A percentile compares a stretch with the other conserved stretches of the same genome.
Evolutionary conservation across 1,284 basidiomycete genomes (phyloP).

Genomic region (Cryptococcus wingfieldii): DNA sequence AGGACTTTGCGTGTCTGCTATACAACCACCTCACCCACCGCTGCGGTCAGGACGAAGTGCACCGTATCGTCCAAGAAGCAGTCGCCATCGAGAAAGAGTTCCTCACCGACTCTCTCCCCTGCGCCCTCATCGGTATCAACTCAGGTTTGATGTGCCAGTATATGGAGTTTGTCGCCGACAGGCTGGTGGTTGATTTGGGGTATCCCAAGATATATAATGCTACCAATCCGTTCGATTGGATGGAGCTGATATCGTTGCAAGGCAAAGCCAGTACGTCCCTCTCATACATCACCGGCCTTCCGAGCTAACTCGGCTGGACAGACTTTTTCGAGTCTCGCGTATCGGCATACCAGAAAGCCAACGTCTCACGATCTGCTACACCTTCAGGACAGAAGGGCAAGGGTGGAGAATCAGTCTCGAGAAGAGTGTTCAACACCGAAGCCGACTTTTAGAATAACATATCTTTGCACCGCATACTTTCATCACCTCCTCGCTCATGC

Average conservation of each 20-base stretch:
- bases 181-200: constrained; percentile 73
- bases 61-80: constrained; percentile 70
- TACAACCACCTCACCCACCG: constrained; percentile 71
- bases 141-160: constrained; percentile 75
- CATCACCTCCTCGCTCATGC: not conserved
- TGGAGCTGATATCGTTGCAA: constrained; percentile 88
- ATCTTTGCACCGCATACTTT: not conserved
- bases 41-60: constrained; percentile 70
- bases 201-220: constrained; percentile 70
- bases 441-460: constrained; percentile 17
- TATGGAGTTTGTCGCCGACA: constrained; percentile 91
- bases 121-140: constrained; percentile 55
- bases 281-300: not conserved
- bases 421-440: constrained; percentile 23
- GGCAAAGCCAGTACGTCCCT: constrained; percentile 46
- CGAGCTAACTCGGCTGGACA: constrained; percentile 5
- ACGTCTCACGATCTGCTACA: constrained; percentile 37
- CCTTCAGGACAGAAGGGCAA: constrained; percentile 12
- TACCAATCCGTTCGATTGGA: constrained; percentile 71
- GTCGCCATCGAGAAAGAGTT: constrained; percentile 79
- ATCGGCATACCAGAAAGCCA: constrained; percentile 42
- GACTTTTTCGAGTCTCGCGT: constrained; percentile 48
- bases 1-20: constrained; percentile 58
- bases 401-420: constrained; percentile 3
- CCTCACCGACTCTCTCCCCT: constrained; percentile 58